A percentile compares a stretch with the other conserved stretches of the same genome.
These are phyloP conservation scores for Durusdinium trenchii DNA, from an alignment of 73 alveolate genomes.

Conservation along the genomic window DNA sequence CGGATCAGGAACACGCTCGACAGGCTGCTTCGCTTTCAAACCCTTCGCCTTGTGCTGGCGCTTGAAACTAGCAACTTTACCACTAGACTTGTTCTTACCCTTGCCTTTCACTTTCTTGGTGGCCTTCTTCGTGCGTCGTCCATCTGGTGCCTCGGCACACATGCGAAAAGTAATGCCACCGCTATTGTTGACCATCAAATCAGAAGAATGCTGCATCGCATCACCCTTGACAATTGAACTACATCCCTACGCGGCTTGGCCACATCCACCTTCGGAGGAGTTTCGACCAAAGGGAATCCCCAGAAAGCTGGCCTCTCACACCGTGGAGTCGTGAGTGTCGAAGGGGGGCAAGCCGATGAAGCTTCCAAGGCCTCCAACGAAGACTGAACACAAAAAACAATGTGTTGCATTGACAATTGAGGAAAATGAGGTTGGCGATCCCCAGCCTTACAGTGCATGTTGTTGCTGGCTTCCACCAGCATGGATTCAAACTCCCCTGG, in stretches of 20 bases:
- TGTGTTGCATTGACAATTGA: neutral
- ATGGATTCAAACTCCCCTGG: neutral
- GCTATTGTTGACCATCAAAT: neutral
- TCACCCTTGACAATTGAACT: neutral
- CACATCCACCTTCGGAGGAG: neutral
- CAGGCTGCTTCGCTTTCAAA: too few species aligned
- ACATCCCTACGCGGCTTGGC: neutral
- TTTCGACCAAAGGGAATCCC: conserved; percentile 3
- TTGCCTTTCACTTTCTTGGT: neutral
- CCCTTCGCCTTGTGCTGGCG: too few species aligned
- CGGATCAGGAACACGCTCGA: neutral
- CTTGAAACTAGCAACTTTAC: neutral
- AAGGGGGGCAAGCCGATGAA: neutral
- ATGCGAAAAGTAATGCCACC: neutral
- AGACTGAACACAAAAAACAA: neutral
- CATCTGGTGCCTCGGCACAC: neutral
- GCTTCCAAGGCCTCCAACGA: neutral
- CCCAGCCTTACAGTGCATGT: too few species aligned
- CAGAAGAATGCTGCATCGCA: neutral
- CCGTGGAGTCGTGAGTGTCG: neutral
- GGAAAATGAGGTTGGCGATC: neutral
- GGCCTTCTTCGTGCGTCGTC: neutral
- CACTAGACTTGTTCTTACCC: neutral
- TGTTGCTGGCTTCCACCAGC: neutral
- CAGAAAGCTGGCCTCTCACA: neutral